These are phyloP conservation scores for Rubia balearica DNA, from an alignment of 305 asterid genomes.

Conservation along the genomic window DNA sequence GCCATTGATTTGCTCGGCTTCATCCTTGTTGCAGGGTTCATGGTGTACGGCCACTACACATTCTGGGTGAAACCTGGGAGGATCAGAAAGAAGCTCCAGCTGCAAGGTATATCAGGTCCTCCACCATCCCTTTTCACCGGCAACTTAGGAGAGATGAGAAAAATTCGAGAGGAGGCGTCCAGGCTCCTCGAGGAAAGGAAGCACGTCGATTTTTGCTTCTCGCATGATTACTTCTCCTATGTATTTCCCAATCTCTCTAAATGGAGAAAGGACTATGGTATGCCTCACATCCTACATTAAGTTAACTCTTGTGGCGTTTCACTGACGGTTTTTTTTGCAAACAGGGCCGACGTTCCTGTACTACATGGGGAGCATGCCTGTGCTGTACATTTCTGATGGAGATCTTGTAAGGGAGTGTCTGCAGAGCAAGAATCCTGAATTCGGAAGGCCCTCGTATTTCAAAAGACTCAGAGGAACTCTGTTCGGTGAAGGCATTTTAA, in stretches of 20 bases:
- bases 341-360: neutral
- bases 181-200: neutral
- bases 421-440: neutral
- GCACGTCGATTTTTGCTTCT: neutral
- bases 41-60: neutral
- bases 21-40: neutral
- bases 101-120: slow-evolving; percentile 9
- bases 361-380: slow-evolving; percentile 7
- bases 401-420: slow-evolving; percentile 10
- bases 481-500: slow-evolving; percentile 2
- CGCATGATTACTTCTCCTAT: slow-evolving; percentile 1
- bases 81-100: slow-evolving; percentile 6
- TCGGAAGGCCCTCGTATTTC: slow-evolving; percentile 6
- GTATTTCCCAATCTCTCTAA: slow-evolving; percentile 1
- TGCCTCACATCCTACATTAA: neutral
- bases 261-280: slow-evolving; percentile 9
- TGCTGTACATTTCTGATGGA: slow-evolving; percentile 5
- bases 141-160: neutral
- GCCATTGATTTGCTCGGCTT: neutral
- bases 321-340: neutral
- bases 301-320: neutral
- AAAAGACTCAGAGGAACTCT: neutral
- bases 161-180: neutral
- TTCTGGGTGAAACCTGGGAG: slow-evolving; percentile 2
- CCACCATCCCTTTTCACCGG: neutral